Evolutionary conservation across 2,329 filamentous ascomycete genomes (phyloP), one percentile per base, ranked within the genome.

Genomic region (Fusarium sp.): DNA sequence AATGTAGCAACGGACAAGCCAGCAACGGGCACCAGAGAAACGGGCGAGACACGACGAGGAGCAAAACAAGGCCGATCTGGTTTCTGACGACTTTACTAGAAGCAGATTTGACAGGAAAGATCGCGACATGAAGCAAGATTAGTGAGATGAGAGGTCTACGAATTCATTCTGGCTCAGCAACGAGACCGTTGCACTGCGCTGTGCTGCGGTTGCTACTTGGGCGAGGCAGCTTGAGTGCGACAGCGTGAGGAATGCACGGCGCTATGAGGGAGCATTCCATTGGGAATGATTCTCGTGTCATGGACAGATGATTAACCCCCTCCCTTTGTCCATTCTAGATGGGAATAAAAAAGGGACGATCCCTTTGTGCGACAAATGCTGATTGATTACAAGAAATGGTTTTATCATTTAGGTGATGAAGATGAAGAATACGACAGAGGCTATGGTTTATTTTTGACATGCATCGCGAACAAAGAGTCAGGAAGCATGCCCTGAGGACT

Each of bases 221-320:
- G 36, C 13, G 61, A 65, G 53, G 58, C 53, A 53, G 57, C 70
- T 56, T 62, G 67, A 42, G 65, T 63, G 65, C 57, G 56, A 62
- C 59, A 46, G 50, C 38, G 70, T 57, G 66, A 73, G 74, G 74
- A 76, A 76, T 76, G 74, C 58, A 65, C 61, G 68, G 65, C 71
- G 62, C 72, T 67, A 70, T 72, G 71, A 67, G 63, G 53, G 65
- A 72, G 73, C 74, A 76, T 76, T 76, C 74, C 74, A 76, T 69
- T 38, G 64, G 58, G 31, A 50, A 20, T 36, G 46, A 52, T 40
- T 69, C 61, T 65, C 51, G 46, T 69, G 52, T 66, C 65, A 69
- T 65, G 57, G 42, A 59, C 42, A 34, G 46, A 45, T 62, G 45
- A 44, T 50, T 53, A 42, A 53, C 46, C 56, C 66, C 61, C 66